Conservation (phyloP, 768 basidiomycete species). For the Naganishia antarctica region DNA sequence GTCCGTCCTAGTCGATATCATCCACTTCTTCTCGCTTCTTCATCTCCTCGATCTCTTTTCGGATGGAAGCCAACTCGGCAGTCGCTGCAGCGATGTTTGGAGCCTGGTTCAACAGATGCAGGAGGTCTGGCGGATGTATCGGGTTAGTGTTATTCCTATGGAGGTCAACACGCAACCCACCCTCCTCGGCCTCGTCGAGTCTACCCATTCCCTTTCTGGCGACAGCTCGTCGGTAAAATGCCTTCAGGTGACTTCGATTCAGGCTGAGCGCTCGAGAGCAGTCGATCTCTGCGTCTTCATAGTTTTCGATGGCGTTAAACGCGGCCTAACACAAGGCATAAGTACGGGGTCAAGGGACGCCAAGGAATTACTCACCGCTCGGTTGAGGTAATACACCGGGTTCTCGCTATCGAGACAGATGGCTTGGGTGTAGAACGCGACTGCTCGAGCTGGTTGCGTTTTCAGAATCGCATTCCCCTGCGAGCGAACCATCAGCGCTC, state of each 20-base stretch:
- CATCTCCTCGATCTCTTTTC: slow-evolving; percentile 32
- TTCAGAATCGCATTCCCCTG: slow-evolving; percentile 44
- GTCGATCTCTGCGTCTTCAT: slow-evolving; percentile 45
- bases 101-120: slow-evolving; percentile 29
- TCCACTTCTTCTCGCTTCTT: slow-evolving; percentile 29
- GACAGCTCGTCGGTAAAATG: slow-evolving; percentile 46
- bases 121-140: slow-evolving; percentile 19
- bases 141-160: too few relatives aligned
- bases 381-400: slow-evolving; percentile 47
- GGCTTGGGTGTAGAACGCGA: slow-evolving; percentile 46
- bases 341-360: not conserved
- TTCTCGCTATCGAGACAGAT: slow-evolving; percentile 49
- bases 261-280: slow-evolving; percentile 41
- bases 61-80: slow-evolving; percentile 28
- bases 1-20: slow-evolving; percentile 16
- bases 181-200: slow-evolving; percentile 43
- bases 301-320: slow-evolving; percentile 42
- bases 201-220: slow-evolving; percentile 42
- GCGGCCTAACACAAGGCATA: slow-evolving; percentile 30
- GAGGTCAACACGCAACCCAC: slow-evolving; percentile 18
- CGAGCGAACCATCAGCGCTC: not conserved
- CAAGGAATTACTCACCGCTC: slow-evolving; percentile 34
- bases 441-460: slow-evolving; percentile 36
- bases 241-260: slow-evolving; percentile 46
- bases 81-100: slow-evolving; percentile 31